Percentiles rank a stretch among this genome's conserved stretches.
phyloP scores from a whole-genome alignment of 768 basidiomycete genomes.

The Kwoniella heveanensis region DNA sequence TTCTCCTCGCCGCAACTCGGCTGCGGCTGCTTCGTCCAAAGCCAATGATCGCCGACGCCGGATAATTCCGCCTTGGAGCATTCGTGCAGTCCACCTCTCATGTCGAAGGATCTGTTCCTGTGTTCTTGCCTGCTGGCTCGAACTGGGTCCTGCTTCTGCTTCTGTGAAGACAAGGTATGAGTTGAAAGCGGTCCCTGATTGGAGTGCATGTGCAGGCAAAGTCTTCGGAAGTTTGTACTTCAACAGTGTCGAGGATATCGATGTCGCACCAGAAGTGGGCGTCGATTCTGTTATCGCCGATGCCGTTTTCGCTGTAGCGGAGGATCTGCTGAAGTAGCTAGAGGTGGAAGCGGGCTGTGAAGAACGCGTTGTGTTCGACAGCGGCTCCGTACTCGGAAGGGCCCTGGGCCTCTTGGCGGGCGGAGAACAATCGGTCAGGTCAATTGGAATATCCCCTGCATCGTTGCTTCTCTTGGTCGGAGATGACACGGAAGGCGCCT shows the following conservation, averaged over 20 bases:
- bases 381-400: neutral
- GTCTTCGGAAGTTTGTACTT: conserved; percentile 28
- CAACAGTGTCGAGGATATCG: conserved; percentile 11
- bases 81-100: conserved; percentile 39
- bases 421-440: conserved; percentile 29
- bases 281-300: too few relatives aligned
- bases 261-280: neutral
- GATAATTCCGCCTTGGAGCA: conserved; percentile 40
- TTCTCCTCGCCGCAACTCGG: conserved; percentile 33
- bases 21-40: conserved; percentile 51
- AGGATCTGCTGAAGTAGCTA: conserved; percentile 28
- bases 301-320: neutral
- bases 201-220: neutral
- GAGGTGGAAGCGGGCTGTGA: conserved; percentile 18
- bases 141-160: conserved; percentile 9
- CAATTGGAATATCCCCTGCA: conserved; percentile 25
- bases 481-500: conserved; percentile 37
- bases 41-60: conserved; percentile 46
- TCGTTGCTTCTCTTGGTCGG: conserved; percentile 12
- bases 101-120: conserved; percentile 32
- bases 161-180: conserved; percentile 15
- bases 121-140: conserved; percentile 23
- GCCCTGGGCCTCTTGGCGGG: conserved; percentile 34
- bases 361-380: conserved; percentile 1
- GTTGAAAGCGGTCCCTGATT: conserved; percentile 42